Evolutionary conservation across 1,284 basidiomycete species (phyloP).

Genomic region (Flammula alnicola): DNA sequence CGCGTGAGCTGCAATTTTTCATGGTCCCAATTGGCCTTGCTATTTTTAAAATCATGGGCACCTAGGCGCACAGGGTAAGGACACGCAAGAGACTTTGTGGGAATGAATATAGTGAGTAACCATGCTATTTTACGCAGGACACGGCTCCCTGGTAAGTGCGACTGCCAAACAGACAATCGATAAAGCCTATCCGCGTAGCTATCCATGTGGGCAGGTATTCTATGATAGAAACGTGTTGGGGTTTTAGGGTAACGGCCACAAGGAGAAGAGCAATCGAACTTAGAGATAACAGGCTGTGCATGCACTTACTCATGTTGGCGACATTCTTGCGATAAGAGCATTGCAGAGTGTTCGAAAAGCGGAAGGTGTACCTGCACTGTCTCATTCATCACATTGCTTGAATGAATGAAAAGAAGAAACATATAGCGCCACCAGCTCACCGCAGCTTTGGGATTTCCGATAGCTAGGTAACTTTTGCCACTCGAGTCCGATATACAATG

Average conservation of each 20-base stretch:
- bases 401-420: slow-evolving; percentile 4
- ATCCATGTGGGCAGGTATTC: background rate
- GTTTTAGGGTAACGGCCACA: background rate
- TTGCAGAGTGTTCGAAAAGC: background rate
- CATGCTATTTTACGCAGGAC: no score
- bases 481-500: background rate
- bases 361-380: slow-evolving; percentile 1
- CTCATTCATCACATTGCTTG: background rate
- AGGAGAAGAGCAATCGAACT: slow-evolving; percentile 7
- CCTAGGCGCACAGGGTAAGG: no score
- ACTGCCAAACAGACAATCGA: background rate
- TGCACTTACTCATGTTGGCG: background rate
- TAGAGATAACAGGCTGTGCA: background rate
- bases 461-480: background rate
- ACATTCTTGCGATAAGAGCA: slow-evolving; percentile 10
- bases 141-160: no score
- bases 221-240: background rate
- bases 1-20: no score
- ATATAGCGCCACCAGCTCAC: background rate
- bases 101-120: no score
- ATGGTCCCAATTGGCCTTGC: no score
- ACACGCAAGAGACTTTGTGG: background rate
- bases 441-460: slow-evolving; percentile 1
- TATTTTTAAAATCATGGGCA: no score
- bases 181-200: background rate